Base-by-base conservation (phyloP, 108 stramenopile species). In the Skeletonema potamos region DNA sequence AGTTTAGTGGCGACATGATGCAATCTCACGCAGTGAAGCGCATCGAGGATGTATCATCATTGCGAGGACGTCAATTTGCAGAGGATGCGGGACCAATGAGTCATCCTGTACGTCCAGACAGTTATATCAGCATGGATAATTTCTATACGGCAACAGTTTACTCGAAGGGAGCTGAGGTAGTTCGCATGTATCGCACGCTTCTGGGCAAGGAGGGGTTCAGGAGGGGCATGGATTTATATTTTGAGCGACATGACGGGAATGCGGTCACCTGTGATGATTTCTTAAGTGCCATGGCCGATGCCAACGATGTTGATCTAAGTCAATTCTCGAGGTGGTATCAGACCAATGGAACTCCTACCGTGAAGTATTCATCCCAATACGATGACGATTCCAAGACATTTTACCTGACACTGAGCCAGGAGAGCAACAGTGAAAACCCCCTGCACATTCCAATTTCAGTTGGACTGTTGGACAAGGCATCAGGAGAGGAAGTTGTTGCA, bases 201-300 rank as follows among this genome's bases (percentile, higher is more conserved):
- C 63, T 99, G 15, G 87, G 87, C 4, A 67, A 58, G 20, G 94
- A 90, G 32, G 98, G 96, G n/a, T 99, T 99, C 74, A 84, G 97
- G 54, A 97, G 96, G 78, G 99, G 97, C 4, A 91, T 98, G 93
- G 95, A 97, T 70, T 79, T 98, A 33, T 98, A 98, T 65, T 92
- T 95, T 74, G 83, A 95, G 77, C 80, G 97, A 54, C 97, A 98
- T 72, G 99, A 99, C 79, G 99, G 99, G 48, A 58, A 73, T 62
- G 99, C 93, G 11, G 99, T 98, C 13, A 98, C 97, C 2, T 99
- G 98, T 67, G 97, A 99, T 62, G 97, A 99, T 64, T 98, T 98
- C 72, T 66, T 95, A 29, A 66, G 83, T 9, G 99, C 99, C 33
- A 97, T 99, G 98, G 92, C 89, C 0, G 97, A 98, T 81, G 98